Conservation (phyloP, 306 rosid species). For the Vicia sativa region DNA sequence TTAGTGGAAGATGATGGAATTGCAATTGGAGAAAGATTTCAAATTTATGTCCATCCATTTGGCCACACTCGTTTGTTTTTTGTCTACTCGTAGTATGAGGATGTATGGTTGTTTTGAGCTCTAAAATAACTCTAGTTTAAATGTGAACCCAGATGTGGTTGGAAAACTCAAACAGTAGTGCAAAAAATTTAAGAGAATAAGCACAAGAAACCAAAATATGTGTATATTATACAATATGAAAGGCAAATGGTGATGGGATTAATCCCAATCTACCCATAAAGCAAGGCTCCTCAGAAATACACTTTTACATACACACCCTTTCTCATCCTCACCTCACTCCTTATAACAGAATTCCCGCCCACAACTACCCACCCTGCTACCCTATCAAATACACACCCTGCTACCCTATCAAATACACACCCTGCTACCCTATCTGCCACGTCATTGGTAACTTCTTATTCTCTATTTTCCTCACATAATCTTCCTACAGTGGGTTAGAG, state of each 20-base stretch:
- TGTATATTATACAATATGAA: background rate
- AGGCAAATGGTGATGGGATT: background rate
- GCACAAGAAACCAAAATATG: background rate
- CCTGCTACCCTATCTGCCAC: background rate
- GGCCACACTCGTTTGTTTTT: background rate
- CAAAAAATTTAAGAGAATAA: too few relatives aligned
- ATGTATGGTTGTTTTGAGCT: background rate
- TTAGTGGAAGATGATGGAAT: slow-evolving; percentile 5
- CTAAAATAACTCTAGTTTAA: background rate
- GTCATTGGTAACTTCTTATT: background rate
- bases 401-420: background rate
- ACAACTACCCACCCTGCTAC: background rate
- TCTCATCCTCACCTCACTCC: background rate
- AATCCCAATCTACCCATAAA: background rate
- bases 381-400: background rate
- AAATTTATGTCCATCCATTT: slow-evolving; percentile 6
- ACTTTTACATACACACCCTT: background rate
- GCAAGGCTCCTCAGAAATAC: background rate
- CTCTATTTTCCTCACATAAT: background rate
- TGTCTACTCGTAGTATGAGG: slow-evolving; percentile 1
- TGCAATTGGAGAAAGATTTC: background rate
- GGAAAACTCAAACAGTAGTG: background rate
- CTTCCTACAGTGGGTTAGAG: background rate
- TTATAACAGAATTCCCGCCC: background rate
- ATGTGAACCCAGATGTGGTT: background rate